phyloP scores from a whole-genome alignment of 2,329 filamentous ascomycete genomes.

The Calonectria pteridis region DNA sequence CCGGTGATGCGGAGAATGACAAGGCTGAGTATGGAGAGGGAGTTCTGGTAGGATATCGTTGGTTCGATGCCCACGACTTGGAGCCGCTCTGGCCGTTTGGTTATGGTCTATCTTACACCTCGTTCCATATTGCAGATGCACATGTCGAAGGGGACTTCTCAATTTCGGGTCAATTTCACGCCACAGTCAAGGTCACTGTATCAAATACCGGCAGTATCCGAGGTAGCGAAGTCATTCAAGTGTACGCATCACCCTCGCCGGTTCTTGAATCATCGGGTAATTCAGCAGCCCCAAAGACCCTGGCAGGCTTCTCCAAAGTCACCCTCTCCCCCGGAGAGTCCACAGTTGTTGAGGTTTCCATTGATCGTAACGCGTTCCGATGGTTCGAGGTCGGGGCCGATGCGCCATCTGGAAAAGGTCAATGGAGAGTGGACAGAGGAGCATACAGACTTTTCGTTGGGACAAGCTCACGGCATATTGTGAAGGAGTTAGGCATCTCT shows the following conservation, averaged over 20 bases:
- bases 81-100: constrained; percentile 9
- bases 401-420: background rate
- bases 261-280: background rate
- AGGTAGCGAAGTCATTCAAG: background rate
- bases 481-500: background rate
- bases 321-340: background rate
- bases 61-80: background rate
- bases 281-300: background rate
- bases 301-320: background rate
- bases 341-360: background rate
- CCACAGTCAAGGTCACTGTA: background rate
- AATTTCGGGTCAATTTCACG: background rate
- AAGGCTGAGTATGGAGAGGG: constrained; percentile 5
- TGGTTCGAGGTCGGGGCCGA: background rate
- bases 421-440: background rate
- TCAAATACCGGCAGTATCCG: background rate
- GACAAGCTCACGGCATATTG: background rate
- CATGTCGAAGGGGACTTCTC: background rate
- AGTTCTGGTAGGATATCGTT: constrained; percentile 6
- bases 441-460: background rate
- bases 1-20: background rate
- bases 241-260: background rate
- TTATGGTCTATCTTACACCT: background rate
- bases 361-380: background rate
- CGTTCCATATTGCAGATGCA: background rate